Percentiles rank a stretch among this genome's conserved stretches.
Evolutionary conservation across 805 yeast genomes (phyloP).

Genomic region (Pichia eremophila): DNA sequence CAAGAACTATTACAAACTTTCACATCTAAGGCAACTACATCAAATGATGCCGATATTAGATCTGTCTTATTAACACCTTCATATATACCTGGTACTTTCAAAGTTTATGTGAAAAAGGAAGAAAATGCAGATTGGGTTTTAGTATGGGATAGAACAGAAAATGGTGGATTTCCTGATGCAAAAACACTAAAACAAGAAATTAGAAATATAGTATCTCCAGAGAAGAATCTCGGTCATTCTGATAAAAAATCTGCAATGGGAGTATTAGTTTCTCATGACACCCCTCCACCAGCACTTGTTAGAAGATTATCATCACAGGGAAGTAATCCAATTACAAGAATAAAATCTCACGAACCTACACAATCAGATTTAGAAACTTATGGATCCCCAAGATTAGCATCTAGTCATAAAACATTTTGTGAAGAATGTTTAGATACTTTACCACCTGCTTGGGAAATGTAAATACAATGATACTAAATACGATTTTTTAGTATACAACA

Average conservation of each 20-base stretch:
- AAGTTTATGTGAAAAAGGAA: conserved; percentile 38
- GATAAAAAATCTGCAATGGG: conserved; percentile 28
- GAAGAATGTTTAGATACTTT: conserved; percentile 22
- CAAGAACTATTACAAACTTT: conserved; percentile 85
- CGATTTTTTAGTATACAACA: too few relatives aligned
- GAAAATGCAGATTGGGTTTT: conserved; percentile 23
- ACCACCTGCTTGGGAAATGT: conserved; percentile 24
- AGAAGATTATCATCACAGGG: neutral
- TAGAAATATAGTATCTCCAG: conserved; percentile 50
- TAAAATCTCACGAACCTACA: conserved; percentile 1
- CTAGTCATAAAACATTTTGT: conserved; percentile 11
- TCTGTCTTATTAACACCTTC: conserved; percentile 45
- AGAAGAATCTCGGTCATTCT: conserved; percentile 51
- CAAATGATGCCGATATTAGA: conserved; percentile 31
- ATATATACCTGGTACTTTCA: conserved; percentile 46
- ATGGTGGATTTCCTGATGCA: conserved; percentile 83
- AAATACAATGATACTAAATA: neutral
- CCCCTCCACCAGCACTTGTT: neutral
- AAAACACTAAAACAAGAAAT: conserved; percentile 65
- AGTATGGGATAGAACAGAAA: conserved; percentile 51
- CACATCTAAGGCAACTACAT: conserved; percentile 17
- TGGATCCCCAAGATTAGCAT: conserved; percentile 8
- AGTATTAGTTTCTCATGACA: neutral
- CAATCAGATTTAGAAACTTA: neutral
- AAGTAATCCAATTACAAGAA: neutral